Base-by-base conservation (phyloP, 1,284 basidiomycete genomes). In the Ceratobasidium sp. region DNA sequence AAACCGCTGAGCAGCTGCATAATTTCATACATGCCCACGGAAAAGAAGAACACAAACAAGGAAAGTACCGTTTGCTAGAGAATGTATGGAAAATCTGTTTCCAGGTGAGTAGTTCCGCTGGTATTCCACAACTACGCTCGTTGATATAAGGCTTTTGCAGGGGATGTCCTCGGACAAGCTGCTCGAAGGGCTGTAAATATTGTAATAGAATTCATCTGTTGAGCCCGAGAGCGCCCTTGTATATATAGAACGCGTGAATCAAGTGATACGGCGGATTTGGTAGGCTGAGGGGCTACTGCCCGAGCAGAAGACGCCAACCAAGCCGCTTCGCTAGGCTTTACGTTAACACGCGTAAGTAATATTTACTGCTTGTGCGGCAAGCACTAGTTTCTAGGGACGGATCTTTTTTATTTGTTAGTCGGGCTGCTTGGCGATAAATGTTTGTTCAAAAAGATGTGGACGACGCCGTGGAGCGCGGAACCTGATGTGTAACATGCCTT, bases 41-140 rank as follows among this genome's bases (percentile, higher is more conserved):
- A 28, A 28, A 26, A 4, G 61, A 69, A 30, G 50, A 55, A 60
- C 78, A 78, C 76, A 74, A 80, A 71, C 76, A 72, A 23, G 62
- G 59, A 1, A 65, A 52, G 57, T 87, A 85, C 79, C 86, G 86
- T 16, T 79, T 88, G 36, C 86, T 88, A 77, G 81, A 82, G 74
- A 83, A 83, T 73, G 85, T 86, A 36, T 83, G 81, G 79, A 77
- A 80, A 74, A 83, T 84, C 71, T 77, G 82, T 4, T 83, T 81
- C 76, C 76, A 83, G 78, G 81, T 74, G 50, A 70, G 62, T 69
- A n/a, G 30, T 32, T 16, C 2, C 32, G 18, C 12, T 10, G 3
- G 43, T 39, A 18, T n/a, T 45, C 8, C 18, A 18, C 28, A 32
- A 18, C 10, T 2, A 12, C 28, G 3, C n/a, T 26, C 5, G 28